Evolutionary conservation across 1,284 basidiomycete species (phyloP).

Genomic region (Melampsora larici-populina): DNA sequence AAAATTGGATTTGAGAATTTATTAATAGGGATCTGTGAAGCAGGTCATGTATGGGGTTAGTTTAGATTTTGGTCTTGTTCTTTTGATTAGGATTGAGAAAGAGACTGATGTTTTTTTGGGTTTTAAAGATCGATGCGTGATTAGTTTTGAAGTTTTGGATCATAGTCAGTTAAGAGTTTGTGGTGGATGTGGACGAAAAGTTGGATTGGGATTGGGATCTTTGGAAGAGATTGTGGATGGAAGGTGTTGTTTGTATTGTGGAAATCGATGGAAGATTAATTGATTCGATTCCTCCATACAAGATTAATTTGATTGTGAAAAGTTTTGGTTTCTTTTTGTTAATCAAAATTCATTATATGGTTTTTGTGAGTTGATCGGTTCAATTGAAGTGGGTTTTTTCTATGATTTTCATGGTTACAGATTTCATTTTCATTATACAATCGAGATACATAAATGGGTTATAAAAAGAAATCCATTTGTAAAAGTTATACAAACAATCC

Average conservation of each 20-base stretch:
- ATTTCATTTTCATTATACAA: no score
- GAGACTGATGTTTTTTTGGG: background rate
- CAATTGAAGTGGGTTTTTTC: no score
- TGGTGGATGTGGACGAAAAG: slow-evolving; percentile 20
- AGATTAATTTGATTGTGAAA: no score
- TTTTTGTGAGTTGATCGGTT: no score
- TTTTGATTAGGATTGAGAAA: no score
- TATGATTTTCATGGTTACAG: no score
- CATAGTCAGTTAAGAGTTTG: slow-evolving; percentile 18
- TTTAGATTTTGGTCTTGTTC: no score
- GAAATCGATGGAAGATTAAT: slow-evolving; percentile 21
- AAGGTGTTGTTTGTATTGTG: slow-evolving; percentile 26
- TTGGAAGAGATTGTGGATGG: background rate
- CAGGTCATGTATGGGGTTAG: slow-evolving; percentile 32
- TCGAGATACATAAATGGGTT: no score
- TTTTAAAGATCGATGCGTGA: slow-evolving; percentile 23
- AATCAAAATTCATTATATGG: no score
- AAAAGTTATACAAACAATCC: no score
- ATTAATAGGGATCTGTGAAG: slow-evolving; percentile 13
- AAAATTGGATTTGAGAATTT: slow-evolving; percentile 21
- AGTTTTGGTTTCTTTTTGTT: no score
- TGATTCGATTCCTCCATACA: background rate
- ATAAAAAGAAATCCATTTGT: no score
- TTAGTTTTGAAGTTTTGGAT: slow-evolving; percentile 30
- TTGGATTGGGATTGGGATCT: background rate